Base-by-base conservation (phyloP, 2,329 filamentous ascomycete species). In the Fusarium sp. region DNA sequence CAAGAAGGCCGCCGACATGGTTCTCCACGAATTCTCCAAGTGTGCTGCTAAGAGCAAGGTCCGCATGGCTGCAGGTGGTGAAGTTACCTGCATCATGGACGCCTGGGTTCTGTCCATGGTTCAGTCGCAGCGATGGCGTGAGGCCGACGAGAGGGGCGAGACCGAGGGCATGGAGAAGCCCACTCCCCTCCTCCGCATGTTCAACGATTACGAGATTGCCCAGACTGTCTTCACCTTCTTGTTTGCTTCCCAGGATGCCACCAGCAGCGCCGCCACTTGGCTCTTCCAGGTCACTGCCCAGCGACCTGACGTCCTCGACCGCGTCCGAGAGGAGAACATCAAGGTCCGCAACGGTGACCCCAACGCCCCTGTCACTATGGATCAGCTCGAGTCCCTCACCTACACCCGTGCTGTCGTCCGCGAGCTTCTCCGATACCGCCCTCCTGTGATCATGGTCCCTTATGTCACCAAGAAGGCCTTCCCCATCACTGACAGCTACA, bases 211-310 rank as follows among this genome's bases (percentile, higher is more conserved):
- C 79, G 95, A 98, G 84, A 98, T 98, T 79, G 89, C 94, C 66
- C 94, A 96, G 87, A 98, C 96, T 27, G 83, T 98, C 80, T 98
- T 98, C 86, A 97, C 96, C 59, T 98, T 98, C 87, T 89, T 98
- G 71, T 98, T 98, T 84, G 96, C 96, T 70, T 98, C 95, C 5
- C 96, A 98, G 85, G 96, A 99, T 83, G 96, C 96, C 75, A 98
- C 96, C 72, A 96, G 93, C 85, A 97, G 94, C 79, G 96, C 96
- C 71, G 91, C 90, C 79, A 98, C 95, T 62, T 98, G 96, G 95
- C 86, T 98, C 74, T 98, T 98, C 89, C 96, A 99, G 86, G 90
- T 94, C 79, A 92, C 94, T 86, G 95, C 96, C 56, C 94, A 98
- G 85, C 93, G 95, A 74, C 96, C 96, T n/a, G 96, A 98, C 69